phyloP scores from a whole-genome alignment of 345 rosid genomes.

The Ailanthus altissimus region DNA sequence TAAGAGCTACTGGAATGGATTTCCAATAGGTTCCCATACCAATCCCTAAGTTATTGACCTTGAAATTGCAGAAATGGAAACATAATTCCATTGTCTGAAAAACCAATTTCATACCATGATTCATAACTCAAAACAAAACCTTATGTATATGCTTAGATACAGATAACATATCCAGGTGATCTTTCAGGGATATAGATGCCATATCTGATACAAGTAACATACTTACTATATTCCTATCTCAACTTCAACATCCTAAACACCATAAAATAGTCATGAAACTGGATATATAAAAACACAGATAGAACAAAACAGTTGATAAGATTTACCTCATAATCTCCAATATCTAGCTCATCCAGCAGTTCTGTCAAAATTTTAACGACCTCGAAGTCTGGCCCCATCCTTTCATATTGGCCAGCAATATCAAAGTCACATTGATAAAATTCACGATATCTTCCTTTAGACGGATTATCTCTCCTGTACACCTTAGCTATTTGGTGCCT shows the following conservation, averaged over 20 bases:
- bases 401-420: conserved; percentile 83
- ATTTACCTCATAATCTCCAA: conserved; percentile 88
- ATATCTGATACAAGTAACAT: neutral
- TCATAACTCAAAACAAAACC: neutral
- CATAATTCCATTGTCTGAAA: neutral
- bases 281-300: neutral
- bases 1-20: neutral
- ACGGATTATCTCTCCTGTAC: conserved; percentile 91
- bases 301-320: neutral
- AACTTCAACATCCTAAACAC: neutral
- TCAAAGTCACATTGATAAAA: conserved; percentile 97
- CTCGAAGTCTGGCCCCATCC: conserved; percentile 97
- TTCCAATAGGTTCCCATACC: neutral
- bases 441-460: conserved; percentile 94
- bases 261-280: neutral
- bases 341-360: conserved; percentile 72
- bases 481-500: conserved; percentile 91
- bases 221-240: neutral
- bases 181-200: neutral
- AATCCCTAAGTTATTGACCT: neutral
- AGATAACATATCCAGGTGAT: neutral
- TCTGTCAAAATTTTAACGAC: conserved; percentile 70
- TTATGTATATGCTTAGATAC: neutral
- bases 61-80: neutral
- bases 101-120: neutral